Evolutionary conservation across 345 rosid genomes (phyloP), one percentile per base, ranked within the genome.

Genomic region (Salix arbutifolia): DNA sequence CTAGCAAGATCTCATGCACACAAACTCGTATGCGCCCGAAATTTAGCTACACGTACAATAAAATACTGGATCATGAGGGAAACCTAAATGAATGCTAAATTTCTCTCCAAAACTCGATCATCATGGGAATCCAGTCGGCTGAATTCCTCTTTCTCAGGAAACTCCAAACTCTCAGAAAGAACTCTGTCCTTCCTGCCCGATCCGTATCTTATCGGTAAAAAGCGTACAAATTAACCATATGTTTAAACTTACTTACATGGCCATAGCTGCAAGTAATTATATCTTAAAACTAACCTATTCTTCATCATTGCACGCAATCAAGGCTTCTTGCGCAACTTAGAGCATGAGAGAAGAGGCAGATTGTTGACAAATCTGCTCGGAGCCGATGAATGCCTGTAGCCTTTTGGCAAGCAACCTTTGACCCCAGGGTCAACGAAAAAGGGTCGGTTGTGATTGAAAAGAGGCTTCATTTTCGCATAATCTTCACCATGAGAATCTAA

Each of bases 351-450:
- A 75, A 93, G 87, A 28, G 98, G 87, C 50, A 87, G 87, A 65
- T 85, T 86, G 81, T 96, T 96, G 17, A 87, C 94, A 66, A 72
- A 91, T 81, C 99, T 92, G 76, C 98, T 93, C 0, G 99, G 99
- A 30, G 98, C 92, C 1, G 99, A 96, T 21, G 91, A 85, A 14
- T 77, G 96, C 74, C 85, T 75, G 5, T 72, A 71, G 77, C 97
- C 99, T 74, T 96, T 96, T 1, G 99, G 98, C 96, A 89, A 53
- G 79, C 99, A 96, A 65, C 83, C 80, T 73, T 85, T 89, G 56
- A 86, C 86, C 67, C 82, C 88, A 61, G 75, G 83, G n/a, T 73
- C 89, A 21, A 84, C 82, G 38, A 85, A 90, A 53, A 82, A 81
- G 4, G 69, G 53, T 13, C 52, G 80, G 77, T 70, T 77, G 17